Base-by-base conservation (phyloP, 1,284 basidiomycete genomes). In the Polyporus tsugae region DNA sequence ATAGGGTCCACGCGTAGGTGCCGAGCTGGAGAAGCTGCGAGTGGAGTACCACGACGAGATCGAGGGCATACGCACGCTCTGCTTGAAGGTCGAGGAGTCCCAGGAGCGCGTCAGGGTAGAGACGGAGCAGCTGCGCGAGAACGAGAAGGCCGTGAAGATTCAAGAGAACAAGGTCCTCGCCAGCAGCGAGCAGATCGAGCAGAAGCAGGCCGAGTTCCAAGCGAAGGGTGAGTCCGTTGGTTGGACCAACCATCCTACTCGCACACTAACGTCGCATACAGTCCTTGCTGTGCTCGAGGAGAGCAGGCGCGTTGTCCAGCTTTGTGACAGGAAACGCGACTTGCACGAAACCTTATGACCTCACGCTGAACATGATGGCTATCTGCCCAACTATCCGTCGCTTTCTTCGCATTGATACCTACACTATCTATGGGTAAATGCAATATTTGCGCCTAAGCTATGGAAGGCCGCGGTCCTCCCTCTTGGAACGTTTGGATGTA, bases 261-360 rank as follows among this genome's bases (percentile, higher is more conserved):
- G 42, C 38, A 6, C 15, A 35, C 4, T 67, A 36, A 25, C 55
- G 17, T 1, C 29, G 33, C 44, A 52, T 42, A 36, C 70, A 91
- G 90, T 91, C 19, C 81, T 87, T 76, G 82, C 86, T 64, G 87
- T 86, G 35, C 75, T 91, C 60, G 84, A 87, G 66, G 87, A 90
- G 77, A 86, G 88, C 11, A 85, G 85, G 65, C 83, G 82, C 55
- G 81, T 85, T 63, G 78, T 87, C 49, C 76, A 80, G 52, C 75
- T 85, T 3, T 86, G 84, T 69, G 82, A 84, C 72, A 81, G 81
- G 66, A 85, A 83, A 72, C 80, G 84, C 62, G 81, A 82, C 60
- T 58, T 71, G 2, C 73, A 76, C 55, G 75, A 75, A 19, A 62
- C 64, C 2, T 35, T 60, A 68, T 73, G 60, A 71, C 44, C 52